Evolutionary conservation across 345 rosid species (phyloP), one percentile per base, ranked within the genome.

Genomic region (Eucalyptus marginata): DNA sequence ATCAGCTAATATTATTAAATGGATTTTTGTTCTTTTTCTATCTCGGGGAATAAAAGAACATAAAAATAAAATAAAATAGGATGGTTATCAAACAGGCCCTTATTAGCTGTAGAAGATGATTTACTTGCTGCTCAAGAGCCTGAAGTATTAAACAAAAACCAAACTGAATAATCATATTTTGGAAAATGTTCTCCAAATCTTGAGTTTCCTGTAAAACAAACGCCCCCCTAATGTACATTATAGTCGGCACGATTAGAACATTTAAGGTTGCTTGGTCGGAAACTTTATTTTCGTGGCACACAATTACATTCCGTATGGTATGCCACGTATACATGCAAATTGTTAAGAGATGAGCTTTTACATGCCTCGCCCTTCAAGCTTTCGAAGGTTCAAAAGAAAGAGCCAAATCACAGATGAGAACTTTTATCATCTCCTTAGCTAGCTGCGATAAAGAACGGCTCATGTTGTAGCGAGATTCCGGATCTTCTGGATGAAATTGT

Each of bases 11-110:
- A 6, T 51, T 51, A 51, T 1, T 51, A 51, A 51, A 51, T 0
- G 0, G 1, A 50, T 49, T 13, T 50, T 15, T 50, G 1, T 16
- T 50, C 1, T 50, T 51, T 51, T 51, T 36, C 40, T 36, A 36
- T 36, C 40, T 4, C 40, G 40, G 40, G 4, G 1, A 17, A 0
- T 1, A 51, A 51, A 51, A 16, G 0, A 50, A 50, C 2, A 50
- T 7, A 50, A 16, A 51, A 51, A 51, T 7, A 50, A 16, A 51
- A 51, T 17, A 51, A 51, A 6, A 51, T 1, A 6, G 1, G 20
- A 17, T 51, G 0, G 20, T 51, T 16, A 51, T 3, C 2, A 0
- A 0, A 51, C 1, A 16, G 2, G 8, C 54, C 7, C 2, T 51
- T 16, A 3, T 4, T 51, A 1, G 54, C 1, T 0, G 1, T 20